phyloP scores from a whole-genome alignment of 2,329 filamentous ascomycete species.

The Diaporthe australafricana region DNA sequence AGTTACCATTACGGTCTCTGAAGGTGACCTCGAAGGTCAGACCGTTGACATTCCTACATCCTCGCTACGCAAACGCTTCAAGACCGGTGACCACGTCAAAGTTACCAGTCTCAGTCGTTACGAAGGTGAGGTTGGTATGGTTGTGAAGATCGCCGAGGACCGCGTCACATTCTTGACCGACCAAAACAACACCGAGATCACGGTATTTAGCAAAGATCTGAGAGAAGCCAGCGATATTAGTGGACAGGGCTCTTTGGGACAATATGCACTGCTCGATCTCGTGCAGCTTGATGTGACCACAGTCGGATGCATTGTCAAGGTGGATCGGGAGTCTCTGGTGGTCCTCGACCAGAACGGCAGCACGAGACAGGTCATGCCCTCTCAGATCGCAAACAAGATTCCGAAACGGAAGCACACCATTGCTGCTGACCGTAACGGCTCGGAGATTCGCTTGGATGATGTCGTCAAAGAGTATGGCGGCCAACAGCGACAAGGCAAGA shows the following conservation, averaged over 20 bases:
- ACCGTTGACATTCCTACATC: conserved; percentile 93
- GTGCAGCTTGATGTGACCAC: conserved; percentile 94
- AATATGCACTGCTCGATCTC: conserved; percentile 92
- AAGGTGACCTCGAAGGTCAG: conserved; percentile 85
- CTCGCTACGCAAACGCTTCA: conserved; percentile 92
- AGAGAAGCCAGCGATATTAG: conserved; percentile 93
- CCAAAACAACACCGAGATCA: conserved; percentile 92
- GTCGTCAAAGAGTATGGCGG: conserved; percentile 91
- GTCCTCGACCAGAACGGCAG: conserved; percentile 93
- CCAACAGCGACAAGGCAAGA: conserved; percentile 86
- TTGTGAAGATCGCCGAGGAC: conserved; percentile 93
- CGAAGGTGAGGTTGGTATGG: conserved; percentile 95
- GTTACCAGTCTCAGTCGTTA: conserved; percentile 96
- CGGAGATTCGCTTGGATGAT: conserved; percentile 91
- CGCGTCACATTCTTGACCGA: conserved; percentile 93
- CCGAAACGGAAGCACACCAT: conserved; percentile 86
- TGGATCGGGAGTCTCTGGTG: conserved; percentile 91
- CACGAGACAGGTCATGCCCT: conserved; percentile 84
- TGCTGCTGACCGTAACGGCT: conserved; percentile 91
- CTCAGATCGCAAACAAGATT: conserved; percentile 91
- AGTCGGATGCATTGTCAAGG: conserved; percentile 92
- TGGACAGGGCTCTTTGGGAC: conserved; percentile 84
- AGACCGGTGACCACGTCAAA: conserved; percentile 95
- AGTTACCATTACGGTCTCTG: conserved; percentile 85
- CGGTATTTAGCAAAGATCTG: conserved; percentile 97